Percentiles rank a stretch among this genome's conserved stretches.
Evolutionary conservation across 2,329 filamentous ascomycete species (phyloP).

Genomic region (Penicillium crustosum): DNA sequence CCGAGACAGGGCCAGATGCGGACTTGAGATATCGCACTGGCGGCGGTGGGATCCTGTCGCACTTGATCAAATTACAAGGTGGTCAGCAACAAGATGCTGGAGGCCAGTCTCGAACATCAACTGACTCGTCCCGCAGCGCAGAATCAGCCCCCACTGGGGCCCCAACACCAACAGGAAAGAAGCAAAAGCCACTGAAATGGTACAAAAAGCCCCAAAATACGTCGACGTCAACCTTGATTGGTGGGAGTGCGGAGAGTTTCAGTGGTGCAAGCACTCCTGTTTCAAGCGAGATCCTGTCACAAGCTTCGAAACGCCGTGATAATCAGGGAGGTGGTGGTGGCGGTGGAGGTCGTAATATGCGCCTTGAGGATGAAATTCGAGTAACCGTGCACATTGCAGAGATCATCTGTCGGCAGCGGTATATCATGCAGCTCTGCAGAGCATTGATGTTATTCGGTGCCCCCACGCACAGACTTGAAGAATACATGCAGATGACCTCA

Average conservation of each 20-base stretch:
- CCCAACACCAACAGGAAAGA: slow-evolving; percentile 17
- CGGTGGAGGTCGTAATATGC: slow-evolving; percentile 13
- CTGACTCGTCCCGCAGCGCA: slow-evolving; percentile 12
- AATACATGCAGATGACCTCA: slow-evolving; percentile 86
- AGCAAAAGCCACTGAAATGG: slow-evolving; percentile 31
- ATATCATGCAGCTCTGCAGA: slow-evolving; percentile 78
- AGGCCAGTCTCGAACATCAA: slow-evolving; percentile 10
- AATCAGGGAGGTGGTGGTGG: slow-evolving; percentile 3
- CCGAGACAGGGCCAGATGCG: slow-evolving; percentile 11
- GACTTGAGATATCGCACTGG: slow-evolving; percentile 27
- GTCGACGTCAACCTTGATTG: slow-evolving; percentile 28
- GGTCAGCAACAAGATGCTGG: slow-evolving; percentile 7
- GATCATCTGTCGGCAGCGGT: slow-evolving; percentile 75
- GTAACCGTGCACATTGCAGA: slow-evolving; percentile 62
- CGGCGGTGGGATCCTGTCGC: slow-evolving; percentile 34
- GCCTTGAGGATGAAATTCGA: slow-evolving; percentile 50
- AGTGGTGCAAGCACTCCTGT: slow-evolving; percentile 34
- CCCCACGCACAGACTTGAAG: slow-evolving; percentile 82
- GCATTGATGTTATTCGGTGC: slow-evolving; percentile 90
- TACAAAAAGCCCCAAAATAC: slow-evolving; percentile 33
- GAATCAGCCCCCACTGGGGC: slow-evolving; percentile 8
- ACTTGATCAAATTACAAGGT: slow-evolving; percentile 30
- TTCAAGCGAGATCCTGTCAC: slow-evolving; percentile 28
- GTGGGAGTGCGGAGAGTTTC: slow-evolving; percentile 13
- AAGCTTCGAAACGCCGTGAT: slow-evolving; percentile 29